A percentile compares a stretch with the other conserved stretches of the same genome.
phyloP scores from a whole-genome alignment of 2,329 filamentous ascomycete genomes.

The Harringtonia lauricola region DNA sequence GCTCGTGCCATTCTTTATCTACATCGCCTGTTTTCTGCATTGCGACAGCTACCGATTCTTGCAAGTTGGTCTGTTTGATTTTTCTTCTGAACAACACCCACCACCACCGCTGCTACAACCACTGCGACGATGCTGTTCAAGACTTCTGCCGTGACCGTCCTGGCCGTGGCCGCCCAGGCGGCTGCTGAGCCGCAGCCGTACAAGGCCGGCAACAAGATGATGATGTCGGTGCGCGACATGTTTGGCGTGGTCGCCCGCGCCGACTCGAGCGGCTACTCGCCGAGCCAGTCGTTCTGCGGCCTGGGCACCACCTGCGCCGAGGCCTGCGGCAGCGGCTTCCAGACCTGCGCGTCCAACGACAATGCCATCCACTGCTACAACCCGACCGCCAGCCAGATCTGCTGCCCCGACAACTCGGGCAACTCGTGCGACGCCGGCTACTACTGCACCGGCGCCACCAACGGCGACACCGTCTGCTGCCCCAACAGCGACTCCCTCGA shows the following conservation, averaged over 20 bases:
- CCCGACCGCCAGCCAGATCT: slow-evolving; percentile 36
- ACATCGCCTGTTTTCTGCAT: neutral
- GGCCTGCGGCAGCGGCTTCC: slow-evolving; percentile 40
- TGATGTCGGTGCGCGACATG: slow-evolving; percentile 22
- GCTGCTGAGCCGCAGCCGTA: slow-evolving; percentile 23
- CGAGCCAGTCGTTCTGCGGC: slow-evolving; percentile 35
- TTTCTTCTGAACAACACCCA: no score
- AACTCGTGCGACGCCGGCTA: slow-evolving; percentile 50
- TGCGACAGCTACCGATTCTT: no score
- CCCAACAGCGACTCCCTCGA: slow-evolving; percentile 40
- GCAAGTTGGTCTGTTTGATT: neutral
- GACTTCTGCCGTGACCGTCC: slow-evolving; percentile 32
- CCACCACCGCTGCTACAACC: neutral
- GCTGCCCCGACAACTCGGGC: slow-evolving; percentile 46
- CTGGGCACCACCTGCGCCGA: slow-evolving; percentile 40
- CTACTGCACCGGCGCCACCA: slow-evolving; percentile 44
- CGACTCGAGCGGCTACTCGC: slow-evolving; percentile 37
- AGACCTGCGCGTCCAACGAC: slow-evolving; percentile 38
- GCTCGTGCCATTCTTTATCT: slow-evolving; percentile 9
- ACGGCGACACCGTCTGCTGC: slow-evolving; percentile 47
- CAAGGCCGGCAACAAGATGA: slow-evolving; percentile 20
- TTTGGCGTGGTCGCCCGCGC: slow-evolving; percentile 33
- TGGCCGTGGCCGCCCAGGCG: slow-evolving; percentile 22
- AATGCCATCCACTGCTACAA: slow-evolving; percentile 47
- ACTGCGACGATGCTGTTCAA: slow-evolving; percentile 30